Percentiles rank a stretch among this genome's conserved stretches.
Conservation (phyloP, 108 stramenopile genomes). For the Nannochloropsis gaditana region DNA sequence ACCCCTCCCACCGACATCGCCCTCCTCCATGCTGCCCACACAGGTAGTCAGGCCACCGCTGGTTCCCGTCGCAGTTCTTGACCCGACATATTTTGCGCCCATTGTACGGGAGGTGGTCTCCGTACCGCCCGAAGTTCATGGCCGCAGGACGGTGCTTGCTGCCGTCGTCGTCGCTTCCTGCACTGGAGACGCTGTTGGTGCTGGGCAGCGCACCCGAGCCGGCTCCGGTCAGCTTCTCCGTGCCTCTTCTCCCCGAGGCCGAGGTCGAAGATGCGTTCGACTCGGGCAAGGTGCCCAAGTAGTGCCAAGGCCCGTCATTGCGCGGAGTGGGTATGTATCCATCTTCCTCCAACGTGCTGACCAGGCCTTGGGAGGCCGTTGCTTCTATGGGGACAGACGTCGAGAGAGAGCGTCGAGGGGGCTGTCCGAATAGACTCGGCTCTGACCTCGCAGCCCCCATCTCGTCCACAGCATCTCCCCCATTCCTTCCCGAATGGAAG, state of each 20-base stretch:
- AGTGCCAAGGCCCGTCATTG: background rate
- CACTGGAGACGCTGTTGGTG: background rate
- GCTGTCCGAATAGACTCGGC: too few relatives aligned
- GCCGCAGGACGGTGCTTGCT: background rate
- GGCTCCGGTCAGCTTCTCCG: background rate
- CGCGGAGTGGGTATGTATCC: background rate
- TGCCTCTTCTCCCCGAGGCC: background rate
- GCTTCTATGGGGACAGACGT: background rate
- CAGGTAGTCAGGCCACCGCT: conserved; percentile 9
- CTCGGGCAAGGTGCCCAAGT: background rate
- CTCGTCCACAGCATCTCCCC: background rate
- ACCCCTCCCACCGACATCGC: conserved; percentile 8
- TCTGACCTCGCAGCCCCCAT: too few relatives aligned
- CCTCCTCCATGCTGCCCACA: conserved; percentile 13
- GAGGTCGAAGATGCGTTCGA: background rate
- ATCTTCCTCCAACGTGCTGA: background rate
- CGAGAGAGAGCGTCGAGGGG: background rate
- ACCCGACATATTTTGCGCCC: background rate
- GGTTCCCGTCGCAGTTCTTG: conserved; percentile 15
- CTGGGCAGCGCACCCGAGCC: background rate
- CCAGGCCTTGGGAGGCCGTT: too few relatives aligned
- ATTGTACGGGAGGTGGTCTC: background rate
- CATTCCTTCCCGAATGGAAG: background rate
- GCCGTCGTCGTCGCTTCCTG: background rate
- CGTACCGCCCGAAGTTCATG: background rate